These are phyloP conservation scores for Populus hybrid DNA, from an alignment of 441 rosid species.

Conservation along the genomic window DNA sequence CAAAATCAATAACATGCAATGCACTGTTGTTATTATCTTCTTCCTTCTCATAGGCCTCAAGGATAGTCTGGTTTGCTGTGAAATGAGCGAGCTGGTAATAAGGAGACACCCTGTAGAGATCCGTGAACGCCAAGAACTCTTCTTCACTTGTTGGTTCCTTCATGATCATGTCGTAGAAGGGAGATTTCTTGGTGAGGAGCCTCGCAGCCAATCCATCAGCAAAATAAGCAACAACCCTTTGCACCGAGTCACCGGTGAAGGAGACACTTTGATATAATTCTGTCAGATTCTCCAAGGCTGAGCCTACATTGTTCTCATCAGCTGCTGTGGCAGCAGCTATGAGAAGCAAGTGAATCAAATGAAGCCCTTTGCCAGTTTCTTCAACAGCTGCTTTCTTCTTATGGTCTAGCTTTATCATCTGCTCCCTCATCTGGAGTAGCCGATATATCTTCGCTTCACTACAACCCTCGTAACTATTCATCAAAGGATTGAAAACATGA, in stretches of 20 bases:
- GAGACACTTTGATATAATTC: slow-evolving; percentile 44
- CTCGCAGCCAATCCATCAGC: slow-evolving; percentile 54
- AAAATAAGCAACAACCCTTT: slow-evolving; percentile 57
- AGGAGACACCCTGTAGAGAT: slow-evolving; percentile 58
- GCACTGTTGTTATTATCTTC: slow-evolving; percentile 32
- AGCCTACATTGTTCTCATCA: slow-evolving; percentile 30
- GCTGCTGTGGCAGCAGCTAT: slow-evolving; percentile 48
- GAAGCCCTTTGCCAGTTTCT: slow-evolving; percentile 45
- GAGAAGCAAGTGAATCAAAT: slow-evolving; percentile 57
- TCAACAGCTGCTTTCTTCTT: slow-evolving; percentile 26
- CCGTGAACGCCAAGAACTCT: slow-evolving; percentile 51
- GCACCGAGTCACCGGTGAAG: slow-evolving; percentile 54
- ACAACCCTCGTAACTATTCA: slow-evolving; percentile 17
- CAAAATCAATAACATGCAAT: slow-evolving; percentile 59
- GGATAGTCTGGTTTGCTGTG: slow-evolving; percentile 58
- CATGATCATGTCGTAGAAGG: slow-evolving; percentile 56
- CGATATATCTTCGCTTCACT: slow-evolving; percentile 42
- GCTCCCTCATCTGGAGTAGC: slow-evolving; percentile 55
- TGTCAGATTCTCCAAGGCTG: slow-evolving; percentile 36
- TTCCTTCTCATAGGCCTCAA: slow-evolving; percentile 56
- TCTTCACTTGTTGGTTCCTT: slow-evolving; percentile 45
- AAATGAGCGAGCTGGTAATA: slow-evolving; percentile 70
- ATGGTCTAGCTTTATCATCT: slow-evolving; percentile 38
- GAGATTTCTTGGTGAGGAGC: slow-evolving; percentile 49
- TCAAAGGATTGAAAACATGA: slow-evolving; percentile 5